Evolutionary conservation across 257 asterid genomes (phyloP).

Genomic region (Solanum chiquidenum): DNA sequence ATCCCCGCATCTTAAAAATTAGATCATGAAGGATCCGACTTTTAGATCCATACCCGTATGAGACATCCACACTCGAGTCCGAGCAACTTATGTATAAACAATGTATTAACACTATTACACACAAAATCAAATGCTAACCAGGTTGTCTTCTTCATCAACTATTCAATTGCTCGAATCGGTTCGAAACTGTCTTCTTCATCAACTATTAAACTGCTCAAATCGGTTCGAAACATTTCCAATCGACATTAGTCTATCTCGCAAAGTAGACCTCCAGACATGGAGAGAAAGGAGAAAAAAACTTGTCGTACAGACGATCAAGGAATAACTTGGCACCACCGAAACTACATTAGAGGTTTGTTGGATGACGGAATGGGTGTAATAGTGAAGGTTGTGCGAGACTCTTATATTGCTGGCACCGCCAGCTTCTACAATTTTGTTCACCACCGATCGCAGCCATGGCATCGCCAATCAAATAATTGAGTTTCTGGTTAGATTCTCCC

Average conservation of each 20-base stretch:
- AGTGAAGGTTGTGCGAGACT: conserved; percentile 55
- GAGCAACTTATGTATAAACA: background rate
- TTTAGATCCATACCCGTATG: background rate
- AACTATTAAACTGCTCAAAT: background rate
- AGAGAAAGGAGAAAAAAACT: background rate
- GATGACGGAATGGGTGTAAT: conserved; percentile 62
- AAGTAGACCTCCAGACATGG: background rate
- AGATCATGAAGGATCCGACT: background rate
- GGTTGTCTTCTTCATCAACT: background rate
- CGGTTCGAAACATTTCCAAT: background rate
- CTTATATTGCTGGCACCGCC: conserved; percentile 56
- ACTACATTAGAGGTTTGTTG: conserved; percentile 55
- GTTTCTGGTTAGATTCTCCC: background rate
- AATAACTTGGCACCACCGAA: conserved; percentile 54
- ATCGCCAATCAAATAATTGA: conserved; percentile 14
- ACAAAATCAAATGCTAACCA: background rate
- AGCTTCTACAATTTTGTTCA: conserved; percentile 70
- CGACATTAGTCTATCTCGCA: background rate
- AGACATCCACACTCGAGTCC: background rate
- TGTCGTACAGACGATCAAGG: conserved; percentile 31
- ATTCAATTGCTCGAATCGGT: background rate
- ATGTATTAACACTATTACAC: background rate
- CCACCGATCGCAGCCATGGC: conserved; percentile 92
- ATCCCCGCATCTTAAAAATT: background rate
- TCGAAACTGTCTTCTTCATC: background rate